These are phyloP conservation scores for Crithidia expoeki DNA, from an alignment of 208 protist species.

Conservation along the genomic window DNA sequence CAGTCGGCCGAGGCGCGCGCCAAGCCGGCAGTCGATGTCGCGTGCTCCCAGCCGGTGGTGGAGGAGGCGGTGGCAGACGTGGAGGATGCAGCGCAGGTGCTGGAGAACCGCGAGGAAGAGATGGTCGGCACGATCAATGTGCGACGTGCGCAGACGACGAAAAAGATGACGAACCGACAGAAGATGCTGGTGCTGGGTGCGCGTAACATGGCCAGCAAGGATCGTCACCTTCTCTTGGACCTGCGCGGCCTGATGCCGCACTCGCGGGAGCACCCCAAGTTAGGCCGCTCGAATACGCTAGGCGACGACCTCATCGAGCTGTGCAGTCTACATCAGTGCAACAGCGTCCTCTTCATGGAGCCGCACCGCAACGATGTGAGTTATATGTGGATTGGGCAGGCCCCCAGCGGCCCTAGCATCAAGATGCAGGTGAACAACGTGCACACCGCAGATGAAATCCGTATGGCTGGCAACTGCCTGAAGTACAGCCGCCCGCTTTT, in stretches of 20 bases:
- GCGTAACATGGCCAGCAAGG: conserved; percentile 88
- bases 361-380: conserved; percentile 86
- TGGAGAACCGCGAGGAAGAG: conserved; percentile 33
- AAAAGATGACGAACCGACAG: conserved; percentile 92
- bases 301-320: conserved; percentile 87
- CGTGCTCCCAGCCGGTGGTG: background rate
- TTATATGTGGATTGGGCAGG: conserved; percentile 95
- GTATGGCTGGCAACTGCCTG: conserved; percentile 98
- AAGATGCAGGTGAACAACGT: conserved; percentile 96
- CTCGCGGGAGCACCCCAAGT: conserved; percentile 91
- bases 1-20: conserved; percentile 11
- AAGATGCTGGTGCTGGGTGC: conserved; percentile 94
- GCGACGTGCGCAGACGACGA: conserved; percentile 62
- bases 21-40: background rate
- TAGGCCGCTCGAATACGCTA: conserved; percentile 78
- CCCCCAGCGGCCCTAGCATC: conserved; percentile 93
- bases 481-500: conserved; percentile 97
- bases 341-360: conserved; percentile 94
- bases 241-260: conserved; percentile 94
- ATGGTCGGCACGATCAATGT: conserved; percentile 68
- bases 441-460: conserved; percentile 97
- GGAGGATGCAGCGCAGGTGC: conserved; percentile 20
- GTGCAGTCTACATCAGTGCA: conserved; percentile 93
- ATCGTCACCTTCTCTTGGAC: conserved; percentile 95
- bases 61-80: conserved; percentile 11